Percentiles rank a stretch among this genome's conserved stretches.
Evolutionary conservation across 768 basidiomycete genomes (phyloP).

Genomic region (Lentinula guzmanii): DNA sequence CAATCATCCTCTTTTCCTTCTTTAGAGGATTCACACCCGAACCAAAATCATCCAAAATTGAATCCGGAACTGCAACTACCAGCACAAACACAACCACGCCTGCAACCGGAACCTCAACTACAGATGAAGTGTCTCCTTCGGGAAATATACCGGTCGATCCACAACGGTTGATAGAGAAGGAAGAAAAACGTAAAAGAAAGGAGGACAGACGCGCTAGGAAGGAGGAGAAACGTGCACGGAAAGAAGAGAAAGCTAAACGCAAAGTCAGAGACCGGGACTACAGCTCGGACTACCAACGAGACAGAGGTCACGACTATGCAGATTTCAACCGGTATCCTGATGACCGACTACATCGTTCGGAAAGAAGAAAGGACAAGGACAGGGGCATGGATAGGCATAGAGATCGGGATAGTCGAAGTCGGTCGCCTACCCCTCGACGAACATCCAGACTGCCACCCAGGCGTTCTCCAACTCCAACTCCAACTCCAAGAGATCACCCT

Average conservation of each 20-base stretch:
- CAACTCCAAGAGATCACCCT: too few relatives aligned
- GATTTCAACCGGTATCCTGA: too few relatives aligned
- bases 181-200: conserved; percentile 47
- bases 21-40: conserved; percentile 68
- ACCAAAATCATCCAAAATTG: neutral
- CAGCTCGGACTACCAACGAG: too few relatives aligned
- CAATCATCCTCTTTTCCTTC: neutral
- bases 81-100: neutral
- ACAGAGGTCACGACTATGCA: too few relatives aligned
- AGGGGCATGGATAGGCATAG: neutral
- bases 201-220: conserved; percentile 55
- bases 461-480: too few relatives aligned
- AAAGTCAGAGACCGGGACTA: conserved; percentile 13
- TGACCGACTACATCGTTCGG: neutral
- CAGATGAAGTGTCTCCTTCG: neutral
- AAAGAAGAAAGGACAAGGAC: conserved; percentile 21
- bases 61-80: neutral
- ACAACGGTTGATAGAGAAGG: conserved; percentile 30
- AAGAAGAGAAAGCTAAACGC: conserved; percentile 22
- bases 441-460: neutral
- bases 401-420: conserved; percentile 18
- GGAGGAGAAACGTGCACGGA: conserved; percentile 36
- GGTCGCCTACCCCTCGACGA: conserved; percentile 14
- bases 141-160: conserved; percentile 14
- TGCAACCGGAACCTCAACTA: conserved; percentile 17